phyloP scores from a whole-genome alignment of 169 alveolate genomes.

The Eimeria sp. region DNA sequence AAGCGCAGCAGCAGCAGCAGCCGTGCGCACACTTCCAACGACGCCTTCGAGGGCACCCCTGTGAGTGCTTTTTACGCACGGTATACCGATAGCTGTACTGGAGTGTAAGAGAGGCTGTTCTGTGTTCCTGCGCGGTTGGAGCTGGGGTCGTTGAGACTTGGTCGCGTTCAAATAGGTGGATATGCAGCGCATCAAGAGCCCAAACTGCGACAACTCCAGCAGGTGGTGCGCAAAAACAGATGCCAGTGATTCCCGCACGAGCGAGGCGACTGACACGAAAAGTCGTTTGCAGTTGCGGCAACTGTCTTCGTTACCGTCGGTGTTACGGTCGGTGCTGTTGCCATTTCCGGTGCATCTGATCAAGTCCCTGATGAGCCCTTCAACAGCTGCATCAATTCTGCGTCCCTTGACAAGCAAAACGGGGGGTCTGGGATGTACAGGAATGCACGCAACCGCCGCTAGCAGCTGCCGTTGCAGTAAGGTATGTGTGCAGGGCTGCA shows the following conservation, averaged over 20 bases:
- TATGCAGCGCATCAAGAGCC: constrained; percentile 54
- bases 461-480: constrained; percentile 63
- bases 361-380: neutral
- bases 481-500: constrained; percentile 47
- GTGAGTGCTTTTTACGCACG: neutral
- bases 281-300: constrained; percentile 32
- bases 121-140: neutral
- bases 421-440: neutral
- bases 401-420: neutral
- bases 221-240: constrained; percentile 41
- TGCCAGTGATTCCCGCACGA: constrained; percentile 35
- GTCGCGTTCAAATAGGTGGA: constrained; percentile 49
- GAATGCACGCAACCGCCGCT: constrained; percentile 28
- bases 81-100: neutral
- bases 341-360: neutral
- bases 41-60: neutral
- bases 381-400: neutral
- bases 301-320: neutral
- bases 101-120: neutral
- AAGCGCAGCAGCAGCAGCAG: constrained; percentile 37
- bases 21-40: constrained; percentile 1
- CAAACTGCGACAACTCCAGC: constrained; percentile 36
- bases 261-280: constrained; percentile 1
- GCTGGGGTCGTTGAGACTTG: neutral
- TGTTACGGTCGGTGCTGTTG: neutral